Evolutionary conservation across 2,329 filamentous ascomycete genomes (phyloP).

Genomic region (Metarhizium rileyi): DNA sequence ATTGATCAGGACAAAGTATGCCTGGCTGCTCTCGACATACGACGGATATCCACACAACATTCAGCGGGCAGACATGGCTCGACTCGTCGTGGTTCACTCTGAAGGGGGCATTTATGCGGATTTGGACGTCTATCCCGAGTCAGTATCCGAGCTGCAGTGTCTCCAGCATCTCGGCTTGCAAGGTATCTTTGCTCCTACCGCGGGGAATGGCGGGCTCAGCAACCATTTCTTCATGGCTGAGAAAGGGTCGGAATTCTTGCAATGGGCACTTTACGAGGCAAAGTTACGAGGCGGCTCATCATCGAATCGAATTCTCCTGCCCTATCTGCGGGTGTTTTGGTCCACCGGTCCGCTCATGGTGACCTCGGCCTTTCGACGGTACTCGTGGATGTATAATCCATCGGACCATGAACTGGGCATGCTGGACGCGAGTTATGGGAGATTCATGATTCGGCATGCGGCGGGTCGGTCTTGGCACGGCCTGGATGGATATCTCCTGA

Average conservation of each 20-base stretch:
- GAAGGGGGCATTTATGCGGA: conserved; percentile 16
- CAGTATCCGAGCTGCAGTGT: conserved; percentile 7
- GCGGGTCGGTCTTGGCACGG: conserved; percentile 16
- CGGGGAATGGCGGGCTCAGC: conserved; percentile 9
- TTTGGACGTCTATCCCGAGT: conserved; percentile 13
- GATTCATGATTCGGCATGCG: conserved; percentile 10
- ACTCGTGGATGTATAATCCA: conserved; percentile 8
- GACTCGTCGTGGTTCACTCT: conserved; percentile 14
- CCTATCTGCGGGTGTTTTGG: conserved; percentile 17
- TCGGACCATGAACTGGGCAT: conserved; percentile 4
- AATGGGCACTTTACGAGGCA: conserved; percentile 13
- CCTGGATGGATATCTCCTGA: conserved; percentile 11
- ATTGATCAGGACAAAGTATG: conserved; percentile 11
- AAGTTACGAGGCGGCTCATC: conserved; percentile 10
- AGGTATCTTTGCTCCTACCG: conserved; percentile 11
- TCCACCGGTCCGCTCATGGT: conserved; percentile 17
- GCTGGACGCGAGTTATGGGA: conserved; percentile 8
- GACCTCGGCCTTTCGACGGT: conserved; percentile 11
- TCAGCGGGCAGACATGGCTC: conserved; percentile 15
- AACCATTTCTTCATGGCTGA: conserved; percentile 19
- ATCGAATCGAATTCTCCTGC: conserved; percentile 10
- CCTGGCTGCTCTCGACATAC: conserved; percentile 15
- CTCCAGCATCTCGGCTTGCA: conserved; percentile 9
- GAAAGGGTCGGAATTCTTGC: conserved; percentile 9
- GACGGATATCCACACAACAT: conserved; percentile 13